A percentile compares a stretch with the other conserved stretches of the same genome.
Conservation (phyloP, 208 protist species). For the Vickermania spadyakhi region DNA sequence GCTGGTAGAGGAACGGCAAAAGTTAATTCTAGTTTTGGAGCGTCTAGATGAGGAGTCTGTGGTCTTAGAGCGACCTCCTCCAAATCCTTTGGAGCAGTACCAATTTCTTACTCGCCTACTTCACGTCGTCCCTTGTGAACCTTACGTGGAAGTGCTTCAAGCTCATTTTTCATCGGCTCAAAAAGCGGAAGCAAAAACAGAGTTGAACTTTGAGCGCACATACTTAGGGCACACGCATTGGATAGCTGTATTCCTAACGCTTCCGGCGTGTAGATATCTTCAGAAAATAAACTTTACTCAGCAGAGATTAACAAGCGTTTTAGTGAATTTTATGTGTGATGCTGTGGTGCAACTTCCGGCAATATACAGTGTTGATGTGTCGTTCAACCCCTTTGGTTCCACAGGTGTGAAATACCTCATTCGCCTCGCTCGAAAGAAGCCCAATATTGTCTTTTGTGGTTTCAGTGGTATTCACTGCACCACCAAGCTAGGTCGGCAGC, state of each 20-base stretch:
- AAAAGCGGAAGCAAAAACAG: neutral
- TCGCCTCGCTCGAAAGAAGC: slow-evolving; percentile 17
- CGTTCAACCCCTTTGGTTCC: slow-evolving; percentile 51
- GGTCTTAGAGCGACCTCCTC: neutral
- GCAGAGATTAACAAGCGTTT: slow-evolving; percentile 27
- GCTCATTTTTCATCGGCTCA: neutral
- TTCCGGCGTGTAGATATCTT: slow-evolving; percentile 31
- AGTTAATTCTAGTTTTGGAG: neutral
- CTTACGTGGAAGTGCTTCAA: neutral
- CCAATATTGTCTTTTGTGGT: slow-evolving; percentile 21
- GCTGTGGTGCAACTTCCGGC: slow-evolving; percentile 16
- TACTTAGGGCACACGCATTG: slow-evolving; percentile 24
- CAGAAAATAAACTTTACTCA: slow-evolving; percentile 21
- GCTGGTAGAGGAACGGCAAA: neutral
- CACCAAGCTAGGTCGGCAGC: slow-evolving; percentile 17
- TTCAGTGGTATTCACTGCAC: slow-evolving; percentile 23
- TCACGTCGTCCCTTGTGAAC: neutral
- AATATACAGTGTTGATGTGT: slow-evolving; percentile 32
- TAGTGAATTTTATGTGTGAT: slow-evolving; percentile 27
- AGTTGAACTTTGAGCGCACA: slow-evolving; percentile 16
- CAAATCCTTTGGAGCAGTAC: neutral
- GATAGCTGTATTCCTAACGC: slow-evolving; percentile 30
- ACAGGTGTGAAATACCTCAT: slow-evolving; percentile 32
- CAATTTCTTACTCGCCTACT: neutral
- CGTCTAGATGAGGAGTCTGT: neutral